Percentiles rank a stretch among this genome's conserved stretches.
These are phyloP conservation scores for Hevea brasiliensis DNA, from an alignment of 345 rosid genomes.

Conservation along the genomic window DNA sequence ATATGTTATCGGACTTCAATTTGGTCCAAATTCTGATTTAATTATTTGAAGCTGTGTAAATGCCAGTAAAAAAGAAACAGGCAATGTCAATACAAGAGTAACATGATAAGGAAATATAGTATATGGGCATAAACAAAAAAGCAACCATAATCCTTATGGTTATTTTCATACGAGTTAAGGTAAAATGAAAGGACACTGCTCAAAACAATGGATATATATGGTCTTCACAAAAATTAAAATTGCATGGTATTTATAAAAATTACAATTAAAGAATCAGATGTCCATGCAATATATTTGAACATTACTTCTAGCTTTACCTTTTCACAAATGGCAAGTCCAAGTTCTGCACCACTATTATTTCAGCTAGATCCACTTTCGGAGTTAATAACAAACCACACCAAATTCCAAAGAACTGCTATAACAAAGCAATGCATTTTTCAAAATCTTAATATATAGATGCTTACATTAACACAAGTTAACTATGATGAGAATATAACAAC, in stretches of 20 bases:
- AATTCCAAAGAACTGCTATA: neutral
- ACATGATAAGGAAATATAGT: no score
- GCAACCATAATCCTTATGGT: neutral
- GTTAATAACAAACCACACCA: conserved; percentile 7
- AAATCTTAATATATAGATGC: neutral
- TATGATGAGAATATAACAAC: neutral
- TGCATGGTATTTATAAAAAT: neutral
- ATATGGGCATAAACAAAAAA: neutral
- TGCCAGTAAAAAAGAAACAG: neutral
- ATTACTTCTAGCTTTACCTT: conserved; percentile 50
- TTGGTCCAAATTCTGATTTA: conserved; percentile 66
- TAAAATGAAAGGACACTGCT: neutral
- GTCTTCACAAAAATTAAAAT: neutral
- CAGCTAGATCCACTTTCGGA: conserved; percentile 45
- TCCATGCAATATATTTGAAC: conserved; percentile 1
- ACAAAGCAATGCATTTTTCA: neutral
- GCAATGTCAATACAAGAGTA: no score
- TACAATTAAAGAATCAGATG: neutral
- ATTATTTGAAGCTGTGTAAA: conserved; percentile 7
- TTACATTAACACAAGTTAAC: neutral
- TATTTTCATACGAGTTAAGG: no score
- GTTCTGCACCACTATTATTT: conserved; percentile 59
- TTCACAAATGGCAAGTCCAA: conserved; percentile 91
- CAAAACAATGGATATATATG: neutral
- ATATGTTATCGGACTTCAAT: conserved; percentile 92